Base-by-base conservation (phyloP, 1,139 yeast species). In the Arxiozyma heterogenica region DNA sequence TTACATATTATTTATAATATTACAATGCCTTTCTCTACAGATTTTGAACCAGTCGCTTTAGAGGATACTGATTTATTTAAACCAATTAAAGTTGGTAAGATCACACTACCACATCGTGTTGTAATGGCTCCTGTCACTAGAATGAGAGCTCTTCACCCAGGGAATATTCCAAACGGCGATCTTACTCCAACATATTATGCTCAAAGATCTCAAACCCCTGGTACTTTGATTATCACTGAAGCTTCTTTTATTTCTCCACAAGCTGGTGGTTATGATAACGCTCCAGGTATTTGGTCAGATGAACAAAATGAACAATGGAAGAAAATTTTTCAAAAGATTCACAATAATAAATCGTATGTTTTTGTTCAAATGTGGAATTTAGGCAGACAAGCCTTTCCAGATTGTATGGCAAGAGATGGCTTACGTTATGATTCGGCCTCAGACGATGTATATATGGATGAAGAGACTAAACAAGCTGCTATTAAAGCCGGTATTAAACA, bases 331-430 rank as follows among this genome's bases (percentile, higher is more conserved):
- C 75, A 75, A 23, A 72, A 66, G 12, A 76, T 83, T 44, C 87
- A 83, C 62, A 73, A 68, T 44, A 76, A 82, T 58, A 74, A 77
- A 25, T 75, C 85, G 0, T 74, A 65, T 56, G 65, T 79, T n/a
- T 73, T 77, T 53, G 61, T 75, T 48, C 91, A 85, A 68, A 62
- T 84, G 47, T 82, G 84, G 83, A 73, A 71, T 45, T 64, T 81
- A 52, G 89, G 88, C 47, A 73, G 86, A 63, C 72, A 71, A 43
- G 80, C 79, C 4, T 71, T 64, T 56, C 75, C 82, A 12, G 67
- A 59, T 17, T 23, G 43, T 17, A 38, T 53, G 41, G 54, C 54
- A 12, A 53, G 54, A 39, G 58, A 55, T 25, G 58, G 58, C 17
- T 44, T 52, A 50, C 56, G 53, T 47, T 55, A 51, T 34, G 56